phyloP scores from a whole-genome alignment of 1,139 yeast genomes.

The Kazachstania sp. region DNA sequence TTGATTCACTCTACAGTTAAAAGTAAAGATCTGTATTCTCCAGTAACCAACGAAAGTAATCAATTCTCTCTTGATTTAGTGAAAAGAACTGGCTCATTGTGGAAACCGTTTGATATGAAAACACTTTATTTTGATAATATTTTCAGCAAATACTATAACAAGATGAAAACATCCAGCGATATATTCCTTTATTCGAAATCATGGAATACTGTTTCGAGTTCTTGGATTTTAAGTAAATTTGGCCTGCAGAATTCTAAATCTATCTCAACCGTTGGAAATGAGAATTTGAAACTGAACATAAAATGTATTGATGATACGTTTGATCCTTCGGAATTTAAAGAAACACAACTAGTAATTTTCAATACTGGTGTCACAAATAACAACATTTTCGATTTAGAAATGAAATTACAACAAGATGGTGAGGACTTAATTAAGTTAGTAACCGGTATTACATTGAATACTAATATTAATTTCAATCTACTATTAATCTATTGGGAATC shows the following conservation, averaged over 20 bases:
- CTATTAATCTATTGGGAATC: constrained; percentile 35
- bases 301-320: constrained; percentile 14
- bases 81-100: constrained; percentile 14
- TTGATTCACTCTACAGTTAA: constrained; percentile 10
- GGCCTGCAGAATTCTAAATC: constrained; percentile 9
- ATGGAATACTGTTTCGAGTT: constrained; percentile 22
- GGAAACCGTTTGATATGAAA: constrained; percentile 23
- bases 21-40: constrained; percentile 17
- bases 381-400: constrained; percentile 29
- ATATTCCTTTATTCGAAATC: constrained; percentile 20
- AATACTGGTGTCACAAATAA: constrained; percentile 33
- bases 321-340: constrained; percentile 15
- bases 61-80: constrained; percentile 24
- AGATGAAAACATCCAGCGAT: constrained; percentile 11
- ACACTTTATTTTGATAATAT: constrained; percentile 15
- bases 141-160: constrained; percentile 9
- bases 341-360: constrained; percentile 31
- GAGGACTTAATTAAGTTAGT: constrained; percentile 30
- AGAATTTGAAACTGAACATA: constrained; percentile 8
- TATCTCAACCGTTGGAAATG: constrained; percentile 1
- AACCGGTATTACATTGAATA: constrained; percentile 30
- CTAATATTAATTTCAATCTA: constrained; percentile 30
- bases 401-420: constrained; percentile 31
- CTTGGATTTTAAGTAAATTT: constrained; percentile 27
- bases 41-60: constrained; percentile 23